Base-by-base conservation (phyloP, 257 asterid genomes). In the Gardenia jasminoides region DNA sequence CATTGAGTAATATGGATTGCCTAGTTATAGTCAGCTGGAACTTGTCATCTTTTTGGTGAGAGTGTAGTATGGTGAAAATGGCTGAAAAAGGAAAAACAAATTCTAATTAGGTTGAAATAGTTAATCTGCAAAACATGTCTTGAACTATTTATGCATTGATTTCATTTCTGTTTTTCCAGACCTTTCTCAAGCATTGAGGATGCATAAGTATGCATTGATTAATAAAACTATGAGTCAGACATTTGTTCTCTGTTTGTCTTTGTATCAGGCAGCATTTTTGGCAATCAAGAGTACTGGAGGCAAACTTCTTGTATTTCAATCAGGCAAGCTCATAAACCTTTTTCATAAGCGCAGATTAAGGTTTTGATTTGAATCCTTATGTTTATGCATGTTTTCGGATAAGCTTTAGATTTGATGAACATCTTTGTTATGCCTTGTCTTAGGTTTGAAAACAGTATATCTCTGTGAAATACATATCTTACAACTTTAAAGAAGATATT, bases 251-350 rank as follows among this genome's bases (percentile, higher is more conserved):
- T 76, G 20, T 26, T 78, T 52, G 84, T 48, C 75, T 72, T 75
- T 83, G 22, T 86, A 73, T 79, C 79, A 96, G 99, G 99, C 99
- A 79, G 96, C 99, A 82, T 96, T 90, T 90, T 85, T 93, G 93
- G 97, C 99, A 24, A 88, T 96, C 94, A 92, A 96, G 90, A 86
- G 91, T 82, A 89, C 97, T 72, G 99, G 99, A 47, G 99, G 99
- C 82, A 95, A 93, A 82, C 97, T 95, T 84, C 95, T 95, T 70
- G 99, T 92, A 75, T 95, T 95, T 89, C 98, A 89, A 86, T 95
- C 99, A 78, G 98, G 99, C 84, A 88, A 86, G 89, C 78, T 83
- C 75, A 67, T 75, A 56, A 64, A 46, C 64, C 73, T 43, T 28
- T 30, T 58, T 0, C 39, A 43, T 81, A 68, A 24, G 76, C 64